Base-by-base conservation (phyloP, 2,329 filamentous ascomycete species). In the Xylariaceae sp. region DNA sequence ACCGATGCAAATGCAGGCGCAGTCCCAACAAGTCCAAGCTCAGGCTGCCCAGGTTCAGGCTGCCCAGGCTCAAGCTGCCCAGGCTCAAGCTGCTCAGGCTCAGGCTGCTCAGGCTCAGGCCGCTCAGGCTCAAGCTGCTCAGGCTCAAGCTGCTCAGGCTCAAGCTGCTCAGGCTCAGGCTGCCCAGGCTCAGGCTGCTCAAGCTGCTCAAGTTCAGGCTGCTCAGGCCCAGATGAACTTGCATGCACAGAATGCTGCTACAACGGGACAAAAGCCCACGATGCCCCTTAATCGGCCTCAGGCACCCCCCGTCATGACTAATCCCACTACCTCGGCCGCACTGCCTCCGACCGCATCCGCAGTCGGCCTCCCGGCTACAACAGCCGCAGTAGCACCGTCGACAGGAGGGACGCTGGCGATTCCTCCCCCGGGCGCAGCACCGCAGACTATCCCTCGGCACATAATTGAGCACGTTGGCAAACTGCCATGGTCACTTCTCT, bases 391-490 rank as follows among this genome's bases (percentile, higher is more conserved):
- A 45, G 30, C 55, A 11, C 13, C 45, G 7, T 37, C 23, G 10
- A 17, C 55, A 10, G 15, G 37, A 6, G 45, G 17, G 15, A 11
- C 37, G n/a, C 23, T 15, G 13, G 39, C 50, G 13, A 30, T 30
- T 30, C 23, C 23, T 30, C 23, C 23, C 23, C 53, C 1, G 13
- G 13, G 11, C 5, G n/a, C 53, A 1, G 47, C 34, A n/a, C 60
- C 55, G 18, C 34, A 30, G n/a, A 15, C 5, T 4, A 45, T 71
- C 0, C 65, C 70, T 1, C 64, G 66, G 53, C 37, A 56, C 39
- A 65, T 72, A 23, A 47, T 69, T 17, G 67, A 69, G 0, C 70
- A 72, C 45, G 18, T 66, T 8, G 68, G 64, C 56, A 65, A 67
- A 35, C 55, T 72, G 2, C 69, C 69, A 7, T 72, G 69, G 67